Conservation (phyloP, 139 green algal species). For the Spirogloea muscicola region DNA sequence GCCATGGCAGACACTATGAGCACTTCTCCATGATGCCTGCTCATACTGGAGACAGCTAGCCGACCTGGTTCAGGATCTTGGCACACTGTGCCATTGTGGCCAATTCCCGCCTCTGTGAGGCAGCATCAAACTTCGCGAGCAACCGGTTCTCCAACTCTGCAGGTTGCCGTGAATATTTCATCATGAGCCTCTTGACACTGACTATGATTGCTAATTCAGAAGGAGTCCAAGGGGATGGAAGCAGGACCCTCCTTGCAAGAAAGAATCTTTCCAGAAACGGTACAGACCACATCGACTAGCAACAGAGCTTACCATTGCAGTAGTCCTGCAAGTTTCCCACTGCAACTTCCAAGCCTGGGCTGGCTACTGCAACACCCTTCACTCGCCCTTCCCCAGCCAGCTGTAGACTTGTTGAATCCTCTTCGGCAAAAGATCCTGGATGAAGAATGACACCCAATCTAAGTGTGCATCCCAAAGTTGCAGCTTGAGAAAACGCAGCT, state of each 20-base stretch:
- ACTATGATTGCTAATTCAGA: too few relatives aligned
- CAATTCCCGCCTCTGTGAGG: slow-evolving; percentile 14
- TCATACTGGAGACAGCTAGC: neutral
- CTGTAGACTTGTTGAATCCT: slow-evolving; percentile 3
- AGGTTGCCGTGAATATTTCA: too few relatives aligned
- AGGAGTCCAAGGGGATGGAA: too few relatives aligned
- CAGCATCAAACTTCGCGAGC: slow-evolving; percentile 25
- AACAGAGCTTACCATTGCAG: slow-evolving; percentile 37
- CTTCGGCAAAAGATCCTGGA: slow-evolving; percentile 31
- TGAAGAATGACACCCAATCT: neutral
- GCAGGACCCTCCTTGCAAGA: too few relatives aligned
- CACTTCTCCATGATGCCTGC: neutral
- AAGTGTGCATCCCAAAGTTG: neutral
- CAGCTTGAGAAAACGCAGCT: neutral
- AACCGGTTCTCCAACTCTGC: slow-evolving; percentile 44
- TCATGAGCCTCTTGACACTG: too few relatives aligned
- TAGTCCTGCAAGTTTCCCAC: slow-evolving; percentile 40
- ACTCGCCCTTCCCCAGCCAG: slow-evolving; percentile 22
- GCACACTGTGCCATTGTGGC: slow-evolving; percentile 33
- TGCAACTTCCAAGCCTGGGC: slow-evolving; percentile 25
- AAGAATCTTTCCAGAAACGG: too few relatives aligned
- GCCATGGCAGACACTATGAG: neutral
- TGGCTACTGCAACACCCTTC: neutral
- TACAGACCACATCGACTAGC: too few relatives aligned
- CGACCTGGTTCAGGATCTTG: slow-evolving; percentile 34